Evolutionary conservation across 257 asterid species (phyloP).

Genomic region (Scutellaria baicalensis): DNA sequence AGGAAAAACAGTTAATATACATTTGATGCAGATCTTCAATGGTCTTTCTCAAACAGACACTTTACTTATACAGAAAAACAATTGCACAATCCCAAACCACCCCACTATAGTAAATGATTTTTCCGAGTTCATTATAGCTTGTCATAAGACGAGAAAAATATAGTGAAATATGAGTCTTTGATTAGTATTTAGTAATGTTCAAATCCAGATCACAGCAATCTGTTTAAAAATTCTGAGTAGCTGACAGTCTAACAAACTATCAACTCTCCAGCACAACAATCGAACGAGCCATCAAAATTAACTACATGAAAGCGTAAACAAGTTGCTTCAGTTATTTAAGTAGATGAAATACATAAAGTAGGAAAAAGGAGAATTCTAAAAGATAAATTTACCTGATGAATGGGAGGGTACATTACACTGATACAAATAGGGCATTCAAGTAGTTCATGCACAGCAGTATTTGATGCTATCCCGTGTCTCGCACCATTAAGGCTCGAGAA

Average conservation of each 20-base stretch:
- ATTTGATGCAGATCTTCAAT: neutral
- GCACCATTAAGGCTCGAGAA: slow-evolving; percentile 22
- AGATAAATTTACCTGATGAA: slow-evolving; percentile 51
- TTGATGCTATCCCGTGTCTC: slow-evolving; percentile 34
- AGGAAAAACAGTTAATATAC: neutral
- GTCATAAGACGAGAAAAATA: neutral
- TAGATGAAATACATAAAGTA: neutral
- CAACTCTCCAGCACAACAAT: too few species aligned
- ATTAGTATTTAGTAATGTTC: neutral
- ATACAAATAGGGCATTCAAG: slow-evolving; percentile 69
- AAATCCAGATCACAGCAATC: neutral
- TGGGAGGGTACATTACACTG: slow-evolving; percentile 65
- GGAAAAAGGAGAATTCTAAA: neutral
- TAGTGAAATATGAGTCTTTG: neutral
- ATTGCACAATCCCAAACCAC: neutral
- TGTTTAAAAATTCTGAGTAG: neutral
- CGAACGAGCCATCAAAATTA: neutral
- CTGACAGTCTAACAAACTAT: neutral
- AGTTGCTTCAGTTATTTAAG: neutral
- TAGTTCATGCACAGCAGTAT: slow-evolving; percentile 60
- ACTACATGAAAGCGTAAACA: neutral
- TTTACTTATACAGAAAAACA: neutral
- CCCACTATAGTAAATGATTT: neutral
- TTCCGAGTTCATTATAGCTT: neutral
- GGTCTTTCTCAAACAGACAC: neutral